Evolutionary conservation across 2,329 filamentous ascomycete species (phyloP), one percentile per base, ranked within the genome.

Genomic region (Talaromyces sp.): DNA sequence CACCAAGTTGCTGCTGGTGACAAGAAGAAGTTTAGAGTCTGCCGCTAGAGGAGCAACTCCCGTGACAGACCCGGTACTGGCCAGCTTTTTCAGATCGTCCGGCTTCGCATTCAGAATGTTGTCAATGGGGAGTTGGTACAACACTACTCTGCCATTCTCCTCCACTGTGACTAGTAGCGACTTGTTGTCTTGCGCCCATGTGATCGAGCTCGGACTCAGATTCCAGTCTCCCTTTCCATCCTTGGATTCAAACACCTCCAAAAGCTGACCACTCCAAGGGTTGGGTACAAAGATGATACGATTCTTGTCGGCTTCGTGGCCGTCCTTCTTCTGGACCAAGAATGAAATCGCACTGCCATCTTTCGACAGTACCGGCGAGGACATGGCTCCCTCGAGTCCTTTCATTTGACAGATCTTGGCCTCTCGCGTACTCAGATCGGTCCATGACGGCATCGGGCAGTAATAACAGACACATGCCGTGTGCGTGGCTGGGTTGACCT

Each of bases 301-400:
- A 62, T 80, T 81, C 65, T 79, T 79, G 66, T 81, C 78, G 14
- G 77, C 77, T 64, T 81, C 78, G 59, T 81, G 80, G 9, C 78
- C 78, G 63, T 81, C 78, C 47, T 75, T 68, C 10, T 69, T 70
- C 77, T 80, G 80, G 8, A 74, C 72, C 34, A 81, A 68, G 28
- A 80, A 73, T 14, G 76, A 78, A 62, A 81, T 72, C 2, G 74
- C 74, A 58, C 75, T 71, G 8, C 78, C 76, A 62, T 79, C 75
- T 1, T 78, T 78, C 1, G 78, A 77, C 16, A 81, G 70, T 4
- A 79, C 77, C 6, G 79, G 79, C 23, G 75, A 79, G 0, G 78
- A 72, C 68, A 78, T 77, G 8, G 79, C 78, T 1, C 79, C 79
- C 40, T 78, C 65, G 2, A 80, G 66, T 5, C 68, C 68, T 42